Conservation (phyloP, 441 rosid species). For the Daphne laureola region DNA sequence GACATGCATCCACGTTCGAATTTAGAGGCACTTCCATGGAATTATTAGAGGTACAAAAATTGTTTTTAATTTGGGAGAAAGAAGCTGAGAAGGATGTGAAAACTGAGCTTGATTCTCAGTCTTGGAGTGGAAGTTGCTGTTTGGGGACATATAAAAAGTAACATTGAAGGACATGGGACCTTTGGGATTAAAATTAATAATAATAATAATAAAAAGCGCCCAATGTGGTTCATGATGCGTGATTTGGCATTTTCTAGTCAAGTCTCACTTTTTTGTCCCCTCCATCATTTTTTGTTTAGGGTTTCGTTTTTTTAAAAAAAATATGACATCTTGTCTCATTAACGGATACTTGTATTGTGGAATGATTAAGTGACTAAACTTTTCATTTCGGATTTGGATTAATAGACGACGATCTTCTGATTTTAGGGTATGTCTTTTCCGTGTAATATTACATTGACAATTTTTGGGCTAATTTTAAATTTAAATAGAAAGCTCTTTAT, state of each 20-base stretch:
- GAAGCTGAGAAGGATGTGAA: conserved; percentile 2
- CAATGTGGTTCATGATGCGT: conserved; percentile 1
- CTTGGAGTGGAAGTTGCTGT: not conserved
- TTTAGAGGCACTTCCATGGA: conserved; percentile 17
- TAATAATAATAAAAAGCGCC: too few relatives aligned
- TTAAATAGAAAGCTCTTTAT: too few relatives aligned
- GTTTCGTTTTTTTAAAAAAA: too few relatives aligned
- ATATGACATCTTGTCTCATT: conserved; percentile 5
- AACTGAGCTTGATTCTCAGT: conserved; percentile 14
- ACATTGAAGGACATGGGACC: conserved; percentile 10
- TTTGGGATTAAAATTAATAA: too few relatives aligned
- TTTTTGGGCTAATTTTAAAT: too few relatives aligned
- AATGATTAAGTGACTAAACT: not conserved
- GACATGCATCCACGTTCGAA: conserved; percentile 7
- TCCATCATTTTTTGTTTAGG: not conserved
- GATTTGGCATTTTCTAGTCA: conserved; percentile 1
- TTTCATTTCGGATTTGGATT: too few relatives aligned
- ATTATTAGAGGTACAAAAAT: too few relatives aligned
- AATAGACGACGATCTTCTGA: too few relatives aligned
- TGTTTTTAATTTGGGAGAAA: not conserved
- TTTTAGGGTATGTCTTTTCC: too few relatives aligned
- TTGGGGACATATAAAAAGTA: not conserved
- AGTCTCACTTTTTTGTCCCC: conserved; percentile 4
- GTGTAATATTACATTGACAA: too few relatives aligned
- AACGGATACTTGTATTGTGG: not conserved